Conservation (phyloP, 1,284 basidiomycete species). For the Boletellus deceptivus region DNA sequence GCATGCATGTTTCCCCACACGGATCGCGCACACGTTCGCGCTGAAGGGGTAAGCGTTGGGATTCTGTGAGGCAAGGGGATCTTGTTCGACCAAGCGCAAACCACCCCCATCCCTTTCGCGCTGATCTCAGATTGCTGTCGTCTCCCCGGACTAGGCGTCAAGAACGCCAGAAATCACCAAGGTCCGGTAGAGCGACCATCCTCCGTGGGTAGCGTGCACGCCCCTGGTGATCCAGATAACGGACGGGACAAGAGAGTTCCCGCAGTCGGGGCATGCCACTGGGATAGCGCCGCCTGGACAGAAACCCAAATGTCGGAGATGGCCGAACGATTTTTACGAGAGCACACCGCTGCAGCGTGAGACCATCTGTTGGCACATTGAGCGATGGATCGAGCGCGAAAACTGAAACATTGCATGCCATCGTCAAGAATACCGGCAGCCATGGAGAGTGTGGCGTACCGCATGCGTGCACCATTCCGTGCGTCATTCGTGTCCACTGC, state of each 20-base stretch:
- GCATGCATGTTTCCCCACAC: conserved; percentile 3
- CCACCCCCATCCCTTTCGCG: background rate
- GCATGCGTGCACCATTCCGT: conserved; percentile 3
- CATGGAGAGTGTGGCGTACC: conserved; percentile 18
- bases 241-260: background rate
- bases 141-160: conserved; percentile 4
- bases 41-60: background rate
- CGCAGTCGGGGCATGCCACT: conserved; percentile 1
- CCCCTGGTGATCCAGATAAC: conserved; percentile 23
- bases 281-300: conserved; percentile 1
- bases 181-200: conserved; percentile 5
- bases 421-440: conserved; percentile 8
- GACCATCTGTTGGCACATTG: conserved; percentile 9
- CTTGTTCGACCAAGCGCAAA: background rate
- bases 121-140: conserved; percentile 23
- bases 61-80: background rate
- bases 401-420: background rate
- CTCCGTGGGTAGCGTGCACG: conserved; percentile 15
- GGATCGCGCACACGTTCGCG: conserved; percentile 1
- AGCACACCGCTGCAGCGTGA: conserved; percentile 2
- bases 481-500: conserved; percentile 5
- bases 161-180: conserved; percentile 17
- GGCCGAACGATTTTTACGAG: conserved; percentile 19
- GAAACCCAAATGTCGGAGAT: conserved; percentile 12
- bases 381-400: conserved; percentile 19